Conservation (phyloP, 2,329 filamentous ascomycete genomes). For the Colletotrichum sp. region DNA sequence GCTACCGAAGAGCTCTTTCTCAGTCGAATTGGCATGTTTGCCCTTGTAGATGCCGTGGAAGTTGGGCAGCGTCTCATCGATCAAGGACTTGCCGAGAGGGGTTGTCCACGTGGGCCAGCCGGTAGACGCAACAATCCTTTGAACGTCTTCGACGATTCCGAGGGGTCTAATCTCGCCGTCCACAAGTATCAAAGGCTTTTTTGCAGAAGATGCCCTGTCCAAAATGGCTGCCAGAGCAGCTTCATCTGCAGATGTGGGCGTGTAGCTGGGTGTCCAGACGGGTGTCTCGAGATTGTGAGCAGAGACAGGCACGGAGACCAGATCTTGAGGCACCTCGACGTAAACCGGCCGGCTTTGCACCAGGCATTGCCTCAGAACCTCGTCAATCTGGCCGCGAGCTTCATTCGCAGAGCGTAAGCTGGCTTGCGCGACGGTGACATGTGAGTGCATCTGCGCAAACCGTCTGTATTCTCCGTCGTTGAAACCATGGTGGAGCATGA, state of each 20-base stretch:
- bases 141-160: background rate
- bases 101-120: conserved; percentile 7
- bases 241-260: conserved; percentile 24
- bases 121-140: background rate
- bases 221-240: conserved; percentile 38
- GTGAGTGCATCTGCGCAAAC: conserved; percentile 53
- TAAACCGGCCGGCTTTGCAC: conserved; percentile 61
- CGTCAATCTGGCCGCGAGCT: conserved; percentile 55
- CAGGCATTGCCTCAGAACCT: conserved; percentile 53
- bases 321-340: conserved; percentile 59
- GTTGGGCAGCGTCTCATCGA: background rate
- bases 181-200: background rate
- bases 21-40: conserved; percentile 25
- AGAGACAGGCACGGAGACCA: conserved; percentile 44
- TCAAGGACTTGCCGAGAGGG: background rate
- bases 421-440: conserved; percentile 55
- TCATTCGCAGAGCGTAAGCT: conserved; percentile 47
- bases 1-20: background rate
- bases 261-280: conserved; percentile 23
- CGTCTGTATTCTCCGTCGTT: conserved; percentile 55
- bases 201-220: conserved; percentile 38
- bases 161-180: background rate
- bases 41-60: background rate
- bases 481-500: conserved; percentile 58
- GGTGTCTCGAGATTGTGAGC: conserved; percentile 32